phyloP scores from a whole-genome alignment of 768 basidiomycete genomes.

The Rubroboletus pulcherrimus region DNA sequence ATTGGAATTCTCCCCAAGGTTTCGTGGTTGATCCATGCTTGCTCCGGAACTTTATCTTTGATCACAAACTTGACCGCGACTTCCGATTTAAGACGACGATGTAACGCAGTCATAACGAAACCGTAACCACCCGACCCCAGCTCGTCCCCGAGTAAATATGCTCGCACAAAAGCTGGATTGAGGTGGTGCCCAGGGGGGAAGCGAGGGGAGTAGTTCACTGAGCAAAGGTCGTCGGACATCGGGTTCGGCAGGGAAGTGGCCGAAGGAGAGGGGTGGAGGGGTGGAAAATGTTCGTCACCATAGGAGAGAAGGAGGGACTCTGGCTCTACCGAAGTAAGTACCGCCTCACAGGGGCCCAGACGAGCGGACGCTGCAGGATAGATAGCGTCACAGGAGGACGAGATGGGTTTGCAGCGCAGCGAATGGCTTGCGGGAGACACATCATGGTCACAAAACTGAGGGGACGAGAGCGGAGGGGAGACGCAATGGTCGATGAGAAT shows the following conservation, averaged over 20 bases:
- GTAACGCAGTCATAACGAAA: constrained; percentile 85
- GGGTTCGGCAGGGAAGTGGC: not conserved
- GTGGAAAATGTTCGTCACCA: constrained; percentile 3
- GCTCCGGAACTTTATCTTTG: constrained; percentile 61
- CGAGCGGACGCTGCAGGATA: not conserved
- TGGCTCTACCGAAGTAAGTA: not conserved
- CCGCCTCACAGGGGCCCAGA: not conserved
- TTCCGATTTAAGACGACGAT: constrained; percentile 55
- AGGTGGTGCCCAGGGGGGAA: constrained; percentile 64
- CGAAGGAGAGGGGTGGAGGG: constrained; percentile 1
- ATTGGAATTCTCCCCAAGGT: constrained; percentile 64
- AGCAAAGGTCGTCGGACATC: constrained; percentile 12
- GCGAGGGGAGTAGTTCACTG: constrained; percentile 38
- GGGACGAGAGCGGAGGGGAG: not conserved
- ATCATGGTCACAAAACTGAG: not conserved
- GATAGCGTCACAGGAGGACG: not conserved
- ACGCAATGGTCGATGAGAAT: not conserved
- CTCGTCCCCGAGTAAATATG: constrained; percentile 66
- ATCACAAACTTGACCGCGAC: constrained; percentile 96
- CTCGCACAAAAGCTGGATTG: constrained; percentile 53
- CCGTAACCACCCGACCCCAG: constrained; percentile 92
- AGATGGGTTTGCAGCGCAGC: not conserved
- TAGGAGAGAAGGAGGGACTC: constrained; percentile 25
- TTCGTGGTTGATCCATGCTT: constrained; percentile 55
- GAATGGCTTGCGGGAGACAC: not conserved